phyloP scores from a whole-genome alignment of 768 basidiomycete species.

The Trichaptum fuscoviolaceum region DNA sequence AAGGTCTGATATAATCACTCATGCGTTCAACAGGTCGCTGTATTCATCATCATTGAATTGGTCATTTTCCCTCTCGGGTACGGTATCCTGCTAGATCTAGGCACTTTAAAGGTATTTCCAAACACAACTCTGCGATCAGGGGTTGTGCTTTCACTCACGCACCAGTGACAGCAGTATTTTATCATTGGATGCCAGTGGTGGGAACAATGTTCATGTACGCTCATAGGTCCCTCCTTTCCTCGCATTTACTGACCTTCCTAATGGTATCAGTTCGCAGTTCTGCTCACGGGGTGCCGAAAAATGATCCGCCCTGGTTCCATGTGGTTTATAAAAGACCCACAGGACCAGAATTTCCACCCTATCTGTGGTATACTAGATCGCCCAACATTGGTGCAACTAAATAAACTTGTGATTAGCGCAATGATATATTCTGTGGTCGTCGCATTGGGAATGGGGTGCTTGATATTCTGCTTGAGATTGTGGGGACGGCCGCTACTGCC shows the following conservation, averaged over 20 bases:
- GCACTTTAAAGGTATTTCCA: conserved; percentile 82
- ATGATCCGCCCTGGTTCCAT: no score
- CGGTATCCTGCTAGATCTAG: conserved; percentile 78
- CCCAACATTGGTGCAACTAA: conserved; percentile 73
- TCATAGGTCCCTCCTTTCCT: neutral
- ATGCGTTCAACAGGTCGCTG: conserved; percentile 57
- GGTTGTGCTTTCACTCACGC: conserved; percentile 57
- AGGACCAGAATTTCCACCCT: conserved; percentile 88
- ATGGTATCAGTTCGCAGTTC: conserved; percentile 88
- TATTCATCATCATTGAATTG: no score
- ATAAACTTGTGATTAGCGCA: conserved; percentile 80
- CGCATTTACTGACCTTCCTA: neutral
- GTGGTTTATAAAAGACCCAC: no score
- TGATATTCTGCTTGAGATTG: conserved; percentile 54
- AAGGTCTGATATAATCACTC: neutral
- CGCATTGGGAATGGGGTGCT: no score
- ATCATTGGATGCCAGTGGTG: conserved; percentile 90
- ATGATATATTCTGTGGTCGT: conserved; percentile 86
- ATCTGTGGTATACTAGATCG: conserved; percentile 89
- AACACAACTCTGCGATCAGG: conserved; percentile 62
- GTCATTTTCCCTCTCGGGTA: conserved; percentile 86
- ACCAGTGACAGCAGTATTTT: conserved; percentile 79
- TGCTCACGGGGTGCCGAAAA: no score
- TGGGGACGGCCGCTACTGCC: conserved; percentile 72
- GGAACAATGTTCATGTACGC: conserved; percentile 90